Base-by-base conservation (phyloP, 2,329 filamentous ascomycete genomes). In the Tolypocladium ovalisporum region DNA sequence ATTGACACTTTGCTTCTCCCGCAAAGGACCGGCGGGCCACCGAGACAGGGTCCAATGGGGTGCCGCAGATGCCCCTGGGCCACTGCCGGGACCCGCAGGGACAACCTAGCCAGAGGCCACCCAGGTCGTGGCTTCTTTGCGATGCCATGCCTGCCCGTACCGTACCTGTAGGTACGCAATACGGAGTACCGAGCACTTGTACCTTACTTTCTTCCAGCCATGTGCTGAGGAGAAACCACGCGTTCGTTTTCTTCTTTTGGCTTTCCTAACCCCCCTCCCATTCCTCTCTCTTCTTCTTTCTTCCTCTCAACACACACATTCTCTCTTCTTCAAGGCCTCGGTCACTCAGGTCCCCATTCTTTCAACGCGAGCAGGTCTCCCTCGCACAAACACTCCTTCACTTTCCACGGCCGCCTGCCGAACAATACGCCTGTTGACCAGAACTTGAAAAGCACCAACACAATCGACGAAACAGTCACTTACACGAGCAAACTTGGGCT, bases 371-470 rank as follows among this genome's bases (percentile, higher is more conserved):
- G 52, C 52, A 53, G 44, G 47, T 61, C 52, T 56, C 44, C 54
- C 57, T 57, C 55, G 42, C 55, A 47, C 53, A 42, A 24, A 61
- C 57, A 39, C 55, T 61, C 60, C 54, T 62, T 61, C 55, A 36
- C n/a, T 24, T 36, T 47, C 24, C 34, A 34, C 47, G 47, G 47
- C 47, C 29, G 17, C 22, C 34, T 27, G 52, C 52, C 36, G 32
- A 19, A 27, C 36, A 17, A 40, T 9, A 42, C 36, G 29, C 52
- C 54, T 55, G 54, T 55, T 55, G 54, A 55, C n/a, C 39, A 55
- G 54, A 47, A 13, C 29, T 22, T 35, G 24, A 34, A 34, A n/a
- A 54, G 24, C 42, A 27, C 27, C 34, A 24, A 54, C 54, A 55
- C 56, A 54, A 49, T 47, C 49, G 47, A 56, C 51, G 29, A 51